Base-by-base conservation (phyloP, 306 rosid species). In the Coriaria nepalensis region DNA sequence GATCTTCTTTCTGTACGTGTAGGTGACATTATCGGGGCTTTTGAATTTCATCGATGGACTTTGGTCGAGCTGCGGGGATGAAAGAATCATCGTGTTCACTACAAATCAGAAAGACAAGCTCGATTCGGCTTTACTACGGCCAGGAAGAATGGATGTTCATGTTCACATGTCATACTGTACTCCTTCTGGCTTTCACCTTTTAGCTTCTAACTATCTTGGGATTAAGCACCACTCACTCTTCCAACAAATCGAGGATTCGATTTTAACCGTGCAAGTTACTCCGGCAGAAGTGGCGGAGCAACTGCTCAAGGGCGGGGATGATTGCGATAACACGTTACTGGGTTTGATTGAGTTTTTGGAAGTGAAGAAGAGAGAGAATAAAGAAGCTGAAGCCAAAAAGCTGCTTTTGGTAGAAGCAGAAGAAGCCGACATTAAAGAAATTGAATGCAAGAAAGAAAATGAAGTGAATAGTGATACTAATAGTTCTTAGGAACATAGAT, bases 71-170 rank as follows among this genome's bases (percentile, higher is more conserved):
- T 75, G 77, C 35, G 81, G 81, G 0, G 77, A 75, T 6, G 74
- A 67, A 69, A 52, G 81, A 43, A 70, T 75, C 12, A 70, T 75
- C 32, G 55, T 75, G 38, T 70, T 71, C 65, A 75, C 78, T 7
- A 70, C 81, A 29, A 75, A 75, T 43, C 74, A 60, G 63, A 71
- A 67, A 43, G 74, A 71, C 36, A 67, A 63, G 54, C 68, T 75
- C 5, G 81, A 75, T 33, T 37, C 53, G 20, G 74, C 78, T 0
- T 58, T 75, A 49, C 37, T 75, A 36, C 62, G 78, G 10, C 81
- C 74, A 0, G 74, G 81, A 40, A 54, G 78, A 33, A 75, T 75
- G 81, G 81, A 71, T 10, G 78, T 75, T 38, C 77, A 75, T 35
- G 49, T 70, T 50, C 77, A 63, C 55, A 54, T 75, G 81, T 71